phyloP scores from a whole-genome alignment of 768 basidiomycete genomes.

The Boletus tylopilopsis region DNA sequence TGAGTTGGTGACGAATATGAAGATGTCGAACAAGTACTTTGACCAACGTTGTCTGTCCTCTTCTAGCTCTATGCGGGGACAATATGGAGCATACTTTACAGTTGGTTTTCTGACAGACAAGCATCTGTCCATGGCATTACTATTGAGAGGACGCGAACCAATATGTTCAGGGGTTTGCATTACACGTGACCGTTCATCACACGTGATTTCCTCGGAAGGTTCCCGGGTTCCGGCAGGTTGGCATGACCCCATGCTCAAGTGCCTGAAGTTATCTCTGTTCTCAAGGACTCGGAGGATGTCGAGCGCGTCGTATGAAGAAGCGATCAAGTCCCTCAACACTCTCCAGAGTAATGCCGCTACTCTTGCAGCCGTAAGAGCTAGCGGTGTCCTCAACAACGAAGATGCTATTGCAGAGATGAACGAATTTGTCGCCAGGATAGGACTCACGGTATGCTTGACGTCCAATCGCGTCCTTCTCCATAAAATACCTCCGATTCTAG shows the following conservation, averaged over 20 bases:
- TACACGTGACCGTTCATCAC: constrained; percentile 10
- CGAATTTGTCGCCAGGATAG: constrained; percentile 83
- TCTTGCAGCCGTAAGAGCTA: constrained; percentile 76
- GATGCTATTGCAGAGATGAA: constrained; percentile 85
- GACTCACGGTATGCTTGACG: constrained; percentile 63
- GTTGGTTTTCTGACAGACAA: constrained; percentile 23
- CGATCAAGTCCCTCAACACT: constrained; percentile 68
- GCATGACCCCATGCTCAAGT: constrained; percentile 7
- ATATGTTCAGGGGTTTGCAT: constrained; percentile 6
- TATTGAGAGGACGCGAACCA: neutral
- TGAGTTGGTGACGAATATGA: neutral
- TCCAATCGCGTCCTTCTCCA: constrained; percentile 1
- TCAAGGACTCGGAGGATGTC: constrained; percentile 55
- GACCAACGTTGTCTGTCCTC: constrained; percentile 18
- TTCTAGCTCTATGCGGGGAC: constrained; percentile 10
- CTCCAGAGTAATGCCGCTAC: constrained; percentile 93
- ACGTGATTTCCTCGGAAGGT: neutral
- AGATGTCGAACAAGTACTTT: constrained; percentile 5
- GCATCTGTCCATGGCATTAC: constrained; percentile 24
- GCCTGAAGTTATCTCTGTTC: constrained; percentile 4
- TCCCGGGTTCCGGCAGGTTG: neutral
- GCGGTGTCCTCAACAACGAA: constrained; percentile 48
- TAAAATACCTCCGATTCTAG: constrained; percentile 39
- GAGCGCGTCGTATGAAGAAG: constrained; percentile 58
- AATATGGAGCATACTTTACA: constrained; percentile 3